Conservation (phyloP, 805 yeast genomes). For the Jamesozyma gamospora region DNA sequence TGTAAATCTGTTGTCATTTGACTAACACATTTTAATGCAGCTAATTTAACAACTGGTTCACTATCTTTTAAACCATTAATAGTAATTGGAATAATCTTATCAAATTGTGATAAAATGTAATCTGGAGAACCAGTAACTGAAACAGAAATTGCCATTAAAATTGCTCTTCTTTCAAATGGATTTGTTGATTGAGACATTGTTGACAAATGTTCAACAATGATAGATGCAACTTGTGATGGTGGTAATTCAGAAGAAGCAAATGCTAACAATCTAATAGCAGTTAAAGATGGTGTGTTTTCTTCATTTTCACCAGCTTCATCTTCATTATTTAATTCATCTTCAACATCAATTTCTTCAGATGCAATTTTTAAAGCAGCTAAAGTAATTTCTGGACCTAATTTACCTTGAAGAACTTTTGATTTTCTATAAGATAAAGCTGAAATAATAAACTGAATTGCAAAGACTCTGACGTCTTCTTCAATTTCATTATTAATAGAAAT, state of each 20-base stretch:
- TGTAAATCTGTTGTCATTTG: conserved; percentile 77
- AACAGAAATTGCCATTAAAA: conserved; percentile 68
- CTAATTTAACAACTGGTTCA: conserved; percentile 66
- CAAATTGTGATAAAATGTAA: conserved; percentile 64
- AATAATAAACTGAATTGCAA: conserved; percentile 75
- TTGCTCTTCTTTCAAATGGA: conserved; percentile 78
- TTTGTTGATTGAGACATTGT: conserved; percentile 52
- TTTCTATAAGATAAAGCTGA: conserved; percentile 73
- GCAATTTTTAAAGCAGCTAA: conserved; percentile 65
- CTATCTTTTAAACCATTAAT: conserved; percentile 69
- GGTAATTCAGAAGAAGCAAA: conserved; percentile 77
- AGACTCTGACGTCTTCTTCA: conserved; percentile 75
- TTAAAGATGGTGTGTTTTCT: conserved; percentile 67
- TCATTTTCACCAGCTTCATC: conserved; percentile 91
- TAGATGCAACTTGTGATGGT: conserved; percentile 81
- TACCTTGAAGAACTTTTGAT: conserved; percentile 65
- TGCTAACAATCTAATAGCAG: conserved; percentile 73
- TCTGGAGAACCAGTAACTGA: conserved; percentile 94
- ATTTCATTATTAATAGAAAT: conserved; percentile 54
- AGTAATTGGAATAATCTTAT: conserved; percentile 61
- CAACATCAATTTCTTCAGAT: conserved; percentile 73
- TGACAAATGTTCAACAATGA: conserved; percentile 58
- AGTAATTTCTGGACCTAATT: conserved; percentile 75
- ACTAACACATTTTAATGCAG: conserved; percentile 75
- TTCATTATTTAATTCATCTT: conserved; percentile 62